phyloP scores from a whole-genome alignment of 768 basidiomycete genomes.

The Mycena polygramma region DNA sequence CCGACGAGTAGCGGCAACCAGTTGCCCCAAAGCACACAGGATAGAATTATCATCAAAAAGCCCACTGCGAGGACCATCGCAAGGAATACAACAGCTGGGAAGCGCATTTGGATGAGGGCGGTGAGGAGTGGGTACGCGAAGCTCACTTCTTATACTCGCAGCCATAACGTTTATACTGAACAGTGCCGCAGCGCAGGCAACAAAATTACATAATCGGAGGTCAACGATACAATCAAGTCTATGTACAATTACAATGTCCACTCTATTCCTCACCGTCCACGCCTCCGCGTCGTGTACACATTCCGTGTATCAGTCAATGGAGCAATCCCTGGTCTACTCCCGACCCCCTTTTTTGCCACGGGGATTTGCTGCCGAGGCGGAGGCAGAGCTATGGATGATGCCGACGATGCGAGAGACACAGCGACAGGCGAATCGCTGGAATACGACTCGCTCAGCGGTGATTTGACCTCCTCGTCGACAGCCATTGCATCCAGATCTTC shows the following conservation, averaged over 20 bases:
- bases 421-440: conserved; percentile 38
- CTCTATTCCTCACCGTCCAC: conserved; percentile 34
- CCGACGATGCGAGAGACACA: conserved; percentile 54
- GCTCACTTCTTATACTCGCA: conserved; percentile 79
- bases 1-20: conserved; percentile 98
- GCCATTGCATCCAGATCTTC: conserved; percentile 40
- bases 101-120: conserved; percentile 7
- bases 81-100: conserved; percentile 91
- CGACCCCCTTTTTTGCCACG: conserved; percentile 31
- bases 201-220: conserved; percentile 1
- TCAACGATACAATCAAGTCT: neutral
- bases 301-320: conserved; percentile 60
- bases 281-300: conserved; percentile 51
- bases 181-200: neutral
- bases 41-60: conserved; percentile 97
- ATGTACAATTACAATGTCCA: conserved; percentile 9
- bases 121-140: neutral
- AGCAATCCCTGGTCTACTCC: conserved; percentile 35
- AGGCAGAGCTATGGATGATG: conserved; percentile 51
- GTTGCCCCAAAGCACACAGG: conserved; percentile 95
- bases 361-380: conserved; percentile 39
- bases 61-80: conserved; percentile 98
- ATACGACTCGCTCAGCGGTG: conserved; percentile 30
- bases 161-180: conserved; percentile 55
- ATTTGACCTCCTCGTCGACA: conserved; percentile 34